These are phyloP conservation scores for Leucogyrophana mollusca DNA, from an alignment of 768 basidiomycete species.

Conservation along the genomic window DNA sequence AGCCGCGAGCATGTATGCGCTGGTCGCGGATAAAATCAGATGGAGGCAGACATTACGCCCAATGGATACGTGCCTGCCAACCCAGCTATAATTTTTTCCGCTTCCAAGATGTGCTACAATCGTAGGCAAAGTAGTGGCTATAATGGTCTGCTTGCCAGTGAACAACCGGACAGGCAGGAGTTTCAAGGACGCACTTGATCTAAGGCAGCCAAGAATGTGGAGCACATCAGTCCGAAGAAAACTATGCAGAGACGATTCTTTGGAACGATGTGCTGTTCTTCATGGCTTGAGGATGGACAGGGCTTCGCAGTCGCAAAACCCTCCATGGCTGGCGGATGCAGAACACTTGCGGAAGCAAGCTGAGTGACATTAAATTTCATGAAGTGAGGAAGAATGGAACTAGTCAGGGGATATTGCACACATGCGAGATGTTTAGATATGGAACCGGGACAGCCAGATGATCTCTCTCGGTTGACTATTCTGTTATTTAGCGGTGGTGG, in stretches of 20 bases:
- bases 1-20: constrained; percentile 73
- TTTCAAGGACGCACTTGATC: constrained; percentile 59
- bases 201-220: constrained; percentile 43
- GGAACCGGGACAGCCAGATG: no score
- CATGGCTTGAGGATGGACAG: constrained; percentile 56
- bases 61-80: constrained; percentile 50
- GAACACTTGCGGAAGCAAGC: no score
- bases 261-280: constrained; percentile 57
- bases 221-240: constrained; percentile 28
- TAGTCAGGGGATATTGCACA: no score
- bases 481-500: no score
- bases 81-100: constrained; percentile 68
- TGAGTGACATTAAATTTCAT: no score
- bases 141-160: constrained; percentile 43
- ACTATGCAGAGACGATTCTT: constrained; percentile 22
- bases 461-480: no score
- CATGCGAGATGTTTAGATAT: no score
- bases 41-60: background rate
- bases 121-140: constrained; percentile 75
- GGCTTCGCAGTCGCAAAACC: no score
- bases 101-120: constrained; percentile 67
- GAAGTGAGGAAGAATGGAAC: no score
- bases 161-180: background rate
- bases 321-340: no score
- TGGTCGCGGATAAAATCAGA: constrained; percentile 22